Percentiles rank a stretch among this genome's conserved stretches.
These are phyloP conservation scores for Diaporthe ampelina DNA, from an alignment of 2,329 filamentous ascomycete species.

Conservation along the genomic window DNA sequence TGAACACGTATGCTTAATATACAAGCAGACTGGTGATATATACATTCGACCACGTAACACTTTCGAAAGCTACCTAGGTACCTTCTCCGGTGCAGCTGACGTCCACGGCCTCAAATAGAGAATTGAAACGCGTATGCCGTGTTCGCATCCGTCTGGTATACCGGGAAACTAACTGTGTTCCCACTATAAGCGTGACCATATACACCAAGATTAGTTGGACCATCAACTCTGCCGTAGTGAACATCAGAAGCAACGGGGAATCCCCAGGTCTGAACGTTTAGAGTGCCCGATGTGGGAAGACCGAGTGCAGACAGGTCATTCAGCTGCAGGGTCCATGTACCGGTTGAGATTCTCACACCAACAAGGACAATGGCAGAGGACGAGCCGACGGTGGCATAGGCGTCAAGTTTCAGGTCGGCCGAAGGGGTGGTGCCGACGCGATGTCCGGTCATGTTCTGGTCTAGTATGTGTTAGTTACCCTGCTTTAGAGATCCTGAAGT, in stretches of 20 bases:
- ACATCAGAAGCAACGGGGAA: constrained; percentile 44
- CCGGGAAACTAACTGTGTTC: constrained; percentile 53
- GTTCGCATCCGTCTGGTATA: constrained; percentile 52
- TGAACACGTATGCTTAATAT: too few species aligned
- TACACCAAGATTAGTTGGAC: constrained; percentile 49
- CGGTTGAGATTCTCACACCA: constrained; percentile 50
- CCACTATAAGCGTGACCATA: constrained; percentile 51
- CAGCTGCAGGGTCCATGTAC: constrained; percentile 53
- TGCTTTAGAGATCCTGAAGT: not conserved
- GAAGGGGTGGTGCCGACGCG: constrained; percentile 54
- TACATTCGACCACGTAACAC: not conserved
- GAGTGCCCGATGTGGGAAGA: constrained; percentile 49
- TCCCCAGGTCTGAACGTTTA: constrained; percentile 51
- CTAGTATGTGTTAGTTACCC: constrained; percentile 16
- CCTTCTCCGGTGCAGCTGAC: not conserved
- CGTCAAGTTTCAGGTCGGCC: constrained; percentile 53
- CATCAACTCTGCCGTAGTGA: constrained; percentile 48
- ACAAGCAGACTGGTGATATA: not conserved
- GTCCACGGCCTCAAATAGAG: constrained; percentile 1
- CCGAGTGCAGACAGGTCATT: constrained; percentile 51
- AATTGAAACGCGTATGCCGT: constrained; percentile 59
- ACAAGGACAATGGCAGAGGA: constrained; percentile 53
- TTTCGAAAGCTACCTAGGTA: not conserved
- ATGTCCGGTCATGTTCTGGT: constrained; percentile 57
- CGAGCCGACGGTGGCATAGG: constrained; percentile 53